Evolutionary conservation across 805 yeast genomes (phyloP), one percentile per base, ranked within the genome.

Genomic region (Suhomyces sp.): DNA sequence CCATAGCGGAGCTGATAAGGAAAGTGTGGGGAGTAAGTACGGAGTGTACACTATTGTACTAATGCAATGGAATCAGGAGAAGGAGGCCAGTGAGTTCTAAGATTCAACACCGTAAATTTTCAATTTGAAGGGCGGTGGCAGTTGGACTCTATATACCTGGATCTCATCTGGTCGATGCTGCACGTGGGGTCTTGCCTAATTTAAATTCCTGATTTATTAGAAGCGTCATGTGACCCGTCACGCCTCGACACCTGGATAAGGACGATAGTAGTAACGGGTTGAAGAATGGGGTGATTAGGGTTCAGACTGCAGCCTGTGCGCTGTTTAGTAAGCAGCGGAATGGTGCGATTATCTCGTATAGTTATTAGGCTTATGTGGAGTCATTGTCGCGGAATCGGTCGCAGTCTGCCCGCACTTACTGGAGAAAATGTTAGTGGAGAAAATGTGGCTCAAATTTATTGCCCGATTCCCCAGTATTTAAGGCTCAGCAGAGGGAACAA

Each of bases 1-100:
- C 75, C 78, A 73, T 74, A 7, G 40, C 47, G 35, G 36, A 24
- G 9, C 31, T 22, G 31, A 12, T 22, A 15, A 22, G 31, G n/a
- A 7, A 22, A 19, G 31, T 12, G 13, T 10, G 22, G 10, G 35
- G 40, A 6, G 33, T 29, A 29, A 27, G 31, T 27, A 5, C 5
- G 7, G 7, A 10, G 33, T 24, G n/a, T 29, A 12, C 33, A 29
- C 33, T 12, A n/a, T 5, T 31, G 15, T 31, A 31, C 36, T 31
- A n/a, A 13, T 12, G 36, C 15, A 13, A 3, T 31, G 36, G 13
- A 7, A 31, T 27, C 31, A 10, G 31, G 13, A 3, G 31, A 27
- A 6, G 5, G 8, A 4, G 4, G 7, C 26, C 26, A 29, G 31
- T 19, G 19, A 19, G 19, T 19, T 19, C 19, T 2, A 19, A 19